These are phyloP conservation scores for Penstemon eatonii DNA, from an alignment of 257 asterid genomes.

Conservation along the genomic window DNA sequence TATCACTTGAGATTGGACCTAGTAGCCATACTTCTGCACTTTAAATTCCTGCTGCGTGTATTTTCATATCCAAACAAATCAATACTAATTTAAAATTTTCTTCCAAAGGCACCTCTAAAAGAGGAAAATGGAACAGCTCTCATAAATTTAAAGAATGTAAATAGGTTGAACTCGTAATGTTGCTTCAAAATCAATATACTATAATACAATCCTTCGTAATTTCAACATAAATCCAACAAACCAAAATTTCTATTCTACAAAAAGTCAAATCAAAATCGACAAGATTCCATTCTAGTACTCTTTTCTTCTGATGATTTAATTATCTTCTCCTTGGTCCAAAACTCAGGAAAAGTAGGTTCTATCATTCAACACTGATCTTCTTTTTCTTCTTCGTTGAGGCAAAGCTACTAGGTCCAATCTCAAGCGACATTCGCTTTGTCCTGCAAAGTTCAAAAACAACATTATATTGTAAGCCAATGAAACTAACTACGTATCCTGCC, in stretches of 20 bases:
- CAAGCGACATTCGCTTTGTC: conserved; percentile 75
- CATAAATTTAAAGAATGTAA: no score
- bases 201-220: neutral
- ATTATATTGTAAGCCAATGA: neutral
- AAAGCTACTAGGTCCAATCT: conserved; percentile 73
- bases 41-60: no score
- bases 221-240: conserved; percentile 11
- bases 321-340: neutral
- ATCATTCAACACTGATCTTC: conserved; percentile 46
- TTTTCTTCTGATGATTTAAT: neutral
- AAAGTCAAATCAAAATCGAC: neutral
- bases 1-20: conserved; percentile 74
- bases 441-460: conserved; percentile 36
- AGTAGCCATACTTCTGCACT: conserved; percentile 32
- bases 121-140: no score
- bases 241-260: neutral
- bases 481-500: no score
- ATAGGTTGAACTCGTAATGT: neutral
- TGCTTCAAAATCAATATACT: neutral
- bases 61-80: no score
- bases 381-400: conserved; percentile 84
- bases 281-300: neutral
- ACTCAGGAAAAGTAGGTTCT: neutral
- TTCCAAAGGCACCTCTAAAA: no score
- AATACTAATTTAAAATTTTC: no score